Evolutionary conservation across 306 rosid genomes (phyloP), one percentile per base, ranked within the genome.

Genomic region (Citrullus amarus): DNA sequence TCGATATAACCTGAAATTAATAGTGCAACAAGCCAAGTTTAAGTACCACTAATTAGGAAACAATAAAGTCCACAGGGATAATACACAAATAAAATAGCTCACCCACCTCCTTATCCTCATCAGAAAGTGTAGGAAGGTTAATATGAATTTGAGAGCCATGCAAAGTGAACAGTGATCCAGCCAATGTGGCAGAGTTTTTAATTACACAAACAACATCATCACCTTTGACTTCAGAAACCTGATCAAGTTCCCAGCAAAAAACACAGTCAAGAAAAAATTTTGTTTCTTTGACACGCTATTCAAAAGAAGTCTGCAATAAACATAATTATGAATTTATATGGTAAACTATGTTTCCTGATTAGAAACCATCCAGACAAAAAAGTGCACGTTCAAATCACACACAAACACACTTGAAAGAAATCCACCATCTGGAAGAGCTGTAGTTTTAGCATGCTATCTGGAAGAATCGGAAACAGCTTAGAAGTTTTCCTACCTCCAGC

Each of bases 81-180:
- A 71, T 13, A 12, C 1, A 7, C 20, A 54, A 75, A 53, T 12
- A 48, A 32, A 48, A 14, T 11, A 51, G 22, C 32, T 30, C 25
- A 3, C 74, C 60, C 75, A 85, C 98, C 96, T 96, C 92, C 92
- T 90, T 88, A 84, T 96, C 99, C 83, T 77, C 81, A 72, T 90
- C 94, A 58, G 98, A 80, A 67, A 96, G 99, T 57, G 99, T 96
- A 78, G 99, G 99, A 87, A 96, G 58, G 44, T 91, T 89, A 44
- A 96, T 96, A 68, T 63, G 99, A 83, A 91, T 75, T 88, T 96
- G 98, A 80, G 96, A 96, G 41, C 86, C 97, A 65, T 96, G 99
- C 88, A 96, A 80, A 81, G 99, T 96, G 87, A 96, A 96, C 81
- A 92, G 85, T 51, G 98, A 48, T 57, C 99, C 99, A 51, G 97